Conservation (phyloP, 2,329 filamentous ascomycete genomes). For the Clonostachys byssicola region DNA sequence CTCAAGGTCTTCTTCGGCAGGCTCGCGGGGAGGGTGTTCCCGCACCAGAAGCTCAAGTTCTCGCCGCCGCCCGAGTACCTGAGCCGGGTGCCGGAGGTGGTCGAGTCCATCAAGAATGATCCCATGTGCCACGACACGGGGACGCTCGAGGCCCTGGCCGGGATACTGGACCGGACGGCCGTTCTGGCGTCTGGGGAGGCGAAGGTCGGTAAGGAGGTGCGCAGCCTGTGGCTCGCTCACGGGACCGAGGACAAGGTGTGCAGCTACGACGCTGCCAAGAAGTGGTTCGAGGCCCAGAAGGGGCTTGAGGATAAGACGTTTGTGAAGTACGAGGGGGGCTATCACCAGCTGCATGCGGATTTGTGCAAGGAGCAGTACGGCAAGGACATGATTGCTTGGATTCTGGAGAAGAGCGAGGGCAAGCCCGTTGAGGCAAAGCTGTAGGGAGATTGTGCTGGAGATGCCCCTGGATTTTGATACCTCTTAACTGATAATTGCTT, state of each 20-base stretch:
- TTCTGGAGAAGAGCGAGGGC: slow-evolving; percentile 38
- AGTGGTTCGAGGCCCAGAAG: slow-evolving; percentile 54
- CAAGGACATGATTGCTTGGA: slow-evolving; percentile 63
- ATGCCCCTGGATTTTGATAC: not conserved
- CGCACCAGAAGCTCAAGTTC: slow-evolving; percentile 62
- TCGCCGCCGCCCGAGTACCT: slow-evolving; percentile 61
- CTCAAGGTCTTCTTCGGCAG: slow-evolving; percentile 63
- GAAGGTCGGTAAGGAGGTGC: slow-evolving; percentile 47
- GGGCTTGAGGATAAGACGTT: slow-evolving; percentile 64
- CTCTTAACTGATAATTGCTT: not conserved
- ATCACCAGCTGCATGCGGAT: slow-evolving; percentile 70
- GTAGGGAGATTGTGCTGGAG: slow-evolving; percentile 9
- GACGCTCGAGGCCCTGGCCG: slow-evolving; percentile 76
- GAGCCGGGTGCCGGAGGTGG: slow-evolving; percentile 62
- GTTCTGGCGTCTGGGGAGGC: slow-evolving; percentile 54
- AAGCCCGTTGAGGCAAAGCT: slow-evolving; percentile 27
- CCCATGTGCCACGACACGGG: slow-evolving; percentile 75
- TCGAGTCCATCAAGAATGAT: slow-evolving; percentile 60
- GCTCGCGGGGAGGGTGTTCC: slow-evolving; percentile 64
- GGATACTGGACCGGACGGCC: slow-evolving; percentile 70
- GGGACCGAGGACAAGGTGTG: slow-evolving; percentile 72
- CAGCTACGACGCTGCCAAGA: slow-evolving; percentile 59
- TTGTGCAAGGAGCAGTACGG: slow-evolving; percentile 47
- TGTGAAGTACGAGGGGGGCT: slow-evolving; percentile 71
- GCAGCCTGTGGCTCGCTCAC: slow-evolving; percentile 68